Percentiles rank a stretch among this genome's conserved stretches.
phyloP scores from a whole-genome alignment of 768 basidiomycete species.

The Astraeus odoratus region DNA sequence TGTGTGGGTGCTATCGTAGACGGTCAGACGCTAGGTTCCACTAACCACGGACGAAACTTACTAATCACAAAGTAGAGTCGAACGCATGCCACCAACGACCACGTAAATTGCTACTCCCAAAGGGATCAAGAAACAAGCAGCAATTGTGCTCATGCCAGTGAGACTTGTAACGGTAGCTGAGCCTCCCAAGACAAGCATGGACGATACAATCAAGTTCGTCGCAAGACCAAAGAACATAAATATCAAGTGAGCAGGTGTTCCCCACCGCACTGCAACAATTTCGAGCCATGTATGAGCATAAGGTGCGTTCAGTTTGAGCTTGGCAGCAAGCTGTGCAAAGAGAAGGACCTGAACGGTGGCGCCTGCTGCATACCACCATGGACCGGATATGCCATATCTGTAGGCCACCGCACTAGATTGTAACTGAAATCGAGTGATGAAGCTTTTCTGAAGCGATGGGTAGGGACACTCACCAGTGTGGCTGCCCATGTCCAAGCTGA shows the following conservation, averaged over 20 bases:
- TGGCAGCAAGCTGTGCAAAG: constrained; percentile 89
- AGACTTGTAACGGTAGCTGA: constrained; percentile 83
- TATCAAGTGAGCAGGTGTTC: constrained; percentile 65
- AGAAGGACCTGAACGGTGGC: constrained; percentile 83
- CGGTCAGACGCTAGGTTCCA: not conserved
- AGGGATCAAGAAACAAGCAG: constrained; percentile 88
- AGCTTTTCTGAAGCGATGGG: not conserved
- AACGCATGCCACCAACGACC: constrained; percentile 80
- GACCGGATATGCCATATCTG: constrained; percentile 77
- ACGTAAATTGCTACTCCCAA: constrained; percentile 86
- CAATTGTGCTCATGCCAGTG: constrained; percentile 87
- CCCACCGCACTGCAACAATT: constrained; percentile 79
- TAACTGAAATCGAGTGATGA: constrained; percentile 32
- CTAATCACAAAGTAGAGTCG: constrained; percentile 84
- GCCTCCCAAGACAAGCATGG: constrained; percentile 73
- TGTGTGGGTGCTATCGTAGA: constrained; percentile 64
- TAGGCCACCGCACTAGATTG: constrained; percentile 84
- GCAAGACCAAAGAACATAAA: constrained; percentile 93
- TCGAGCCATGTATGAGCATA: constrained; percentile 86
- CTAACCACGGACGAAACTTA: constrained; percentile 28
- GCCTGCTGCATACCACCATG: constrained; percentile 91
- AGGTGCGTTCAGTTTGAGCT: constrained; percentile 87
- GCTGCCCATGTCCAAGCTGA: constrained; percentile 92
- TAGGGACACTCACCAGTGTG: constrained; percentile 43
- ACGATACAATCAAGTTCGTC: constrained; percentile 89